Percentiles rank a stretch among this genome's conserved stretches.
phyloP scores from a whole-genome alignment of 345 rosid species.

The Hevea brasiliensis region DNA sequence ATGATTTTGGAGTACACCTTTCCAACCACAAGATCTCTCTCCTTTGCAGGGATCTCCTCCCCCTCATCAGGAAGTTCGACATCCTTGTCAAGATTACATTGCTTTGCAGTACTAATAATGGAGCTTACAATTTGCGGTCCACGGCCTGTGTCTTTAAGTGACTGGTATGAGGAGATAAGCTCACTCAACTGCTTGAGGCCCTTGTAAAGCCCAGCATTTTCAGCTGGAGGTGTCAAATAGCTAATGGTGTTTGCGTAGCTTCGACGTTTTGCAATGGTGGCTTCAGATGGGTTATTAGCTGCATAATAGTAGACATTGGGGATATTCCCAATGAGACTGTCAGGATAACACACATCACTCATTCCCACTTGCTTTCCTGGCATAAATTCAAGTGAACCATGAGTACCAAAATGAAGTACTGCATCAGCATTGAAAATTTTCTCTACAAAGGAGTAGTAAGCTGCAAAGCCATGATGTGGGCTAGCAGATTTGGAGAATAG shows the following conservation, averaged over 20 bases:
- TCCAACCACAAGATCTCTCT: conserved; percentile 88
- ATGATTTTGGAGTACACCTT: conserved; percentile 96
- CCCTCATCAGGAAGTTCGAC: conserved; percentile 87
- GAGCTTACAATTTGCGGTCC: conserved; percentile 92
- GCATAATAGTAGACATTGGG: conserved; percentile 97
- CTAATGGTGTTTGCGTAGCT: conserved; percentile 98
- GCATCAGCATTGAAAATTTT: conserved; percentile 95
- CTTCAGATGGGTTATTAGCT: conserved; percentile 97
- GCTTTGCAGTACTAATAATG: conserved; percentile 90
- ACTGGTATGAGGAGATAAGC: conserved; percentile 94
- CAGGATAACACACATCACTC: conserved; percentile 95
- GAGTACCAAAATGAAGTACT: conserved; percentile 98
- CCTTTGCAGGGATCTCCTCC: conserved; percentile 62
- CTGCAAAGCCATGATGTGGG: conserved; percentile 98
- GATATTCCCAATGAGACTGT: conserved; percentile 94
- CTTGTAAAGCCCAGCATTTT: conserved; percentile 98
- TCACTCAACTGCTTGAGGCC: conserved; percentile 96
- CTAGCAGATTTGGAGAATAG: conserved; percentile 97
- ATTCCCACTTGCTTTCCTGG: conserved; percentile 99
- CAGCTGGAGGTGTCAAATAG: conserved; percentile 97
- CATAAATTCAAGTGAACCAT: conserved; percentile 97
- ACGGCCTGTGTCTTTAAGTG: conserved; percentile 90
- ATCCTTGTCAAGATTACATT: conserved; percentile 97
- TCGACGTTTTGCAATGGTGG: conserved; percentile 94
- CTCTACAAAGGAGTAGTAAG: conserved; percentile 92